phyloP scores from a whole-genome alignment of 192 early-diverging fungal genomes.

The Dissophora ornata region DNA sequence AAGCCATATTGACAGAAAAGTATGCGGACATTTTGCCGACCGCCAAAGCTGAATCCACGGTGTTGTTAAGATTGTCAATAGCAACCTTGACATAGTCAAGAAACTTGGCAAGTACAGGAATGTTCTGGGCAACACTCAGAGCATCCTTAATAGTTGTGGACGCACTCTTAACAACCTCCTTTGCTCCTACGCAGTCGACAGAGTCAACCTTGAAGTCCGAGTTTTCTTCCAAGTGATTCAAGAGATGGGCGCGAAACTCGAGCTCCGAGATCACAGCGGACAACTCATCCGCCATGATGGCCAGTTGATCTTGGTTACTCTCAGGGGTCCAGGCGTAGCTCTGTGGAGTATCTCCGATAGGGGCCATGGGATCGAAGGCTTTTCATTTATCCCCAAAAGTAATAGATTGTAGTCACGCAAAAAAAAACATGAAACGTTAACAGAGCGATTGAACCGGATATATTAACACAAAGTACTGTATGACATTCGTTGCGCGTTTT shows the following conservation, averaged over 20 bases:
- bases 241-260: constrained; percentile 17
- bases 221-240: neutral
- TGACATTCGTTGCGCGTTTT: too few species aligned
- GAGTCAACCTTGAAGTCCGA: neutral
- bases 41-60: neutral
- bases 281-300: neutral
- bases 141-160: neutral
- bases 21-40: neutral
- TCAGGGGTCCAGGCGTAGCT: constrained; percentile 17
- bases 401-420: too few species aligned
- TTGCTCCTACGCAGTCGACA: neutral
- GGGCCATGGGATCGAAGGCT: constrained; percentile 16
- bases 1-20: neutral
- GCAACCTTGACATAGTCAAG: neutral
- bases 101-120: neutral
- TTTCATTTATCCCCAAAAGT: too few species aligned
- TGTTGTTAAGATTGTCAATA: neutral
- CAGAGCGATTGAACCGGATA: too few species aligned
- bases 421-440: too few species aligned
- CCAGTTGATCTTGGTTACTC: neutral
- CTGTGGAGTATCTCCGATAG: neutral
- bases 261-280: constrained; percentile 3
- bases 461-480: too few species aligned
- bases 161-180: neutral
- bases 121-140: neutral